Conservation (phyloP, 2,329 filamentous ascomycete species). For the Penicillium nordicum region DNA sequence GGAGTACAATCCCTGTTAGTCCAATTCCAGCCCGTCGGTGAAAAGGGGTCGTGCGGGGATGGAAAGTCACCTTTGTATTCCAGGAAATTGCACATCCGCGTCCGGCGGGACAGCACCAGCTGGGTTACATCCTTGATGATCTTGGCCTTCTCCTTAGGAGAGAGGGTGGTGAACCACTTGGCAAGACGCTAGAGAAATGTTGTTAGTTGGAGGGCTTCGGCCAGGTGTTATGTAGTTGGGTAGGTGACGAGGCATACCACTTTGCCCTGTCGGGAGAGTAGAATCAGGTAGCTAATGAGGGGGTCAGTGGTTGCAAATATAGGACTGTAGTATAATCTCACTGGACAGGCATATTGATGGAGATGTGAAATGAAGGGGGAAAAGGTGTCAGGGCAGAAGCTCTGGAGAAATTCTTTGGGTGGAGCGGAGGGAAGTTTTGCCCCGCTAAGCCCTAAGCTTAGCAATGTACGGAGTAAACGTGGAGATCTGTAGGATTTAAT, state of each 20-base stretch:
- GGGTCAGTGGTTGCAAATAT: slow-evolving; percentile 7
- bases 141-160: slow-evolving; percentile 98
- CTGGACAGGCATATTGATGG: slow-evolving; percentile 35
- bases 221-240: slow-evolving; percentile 27
- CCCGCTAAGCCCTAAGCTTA: slow-evolving; percentile 25
- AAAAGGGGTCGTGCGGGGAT: slow-evolving; percentile 4
- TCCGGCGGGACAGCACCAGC: slow-evolving; percentile 89
- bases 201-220: slow-evolving; percentile 26
- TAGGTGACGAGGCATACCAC: slow-evolving; percentile 67
- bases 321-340: slow-evolving; percentile 18
- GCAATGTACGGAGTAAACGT: slow-evolving; percentile 1
- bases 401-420: slow-evolving; percentile 28
- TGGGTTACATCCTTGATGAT: slow-evolving; percentile 99
- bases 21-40: background rate
- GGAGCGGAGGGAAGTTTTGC: slow-evolving; percentile 23
- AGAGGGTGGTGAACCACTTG: slow-evolving; percentile 98
- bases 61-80: slow-evolving; percentile 82
- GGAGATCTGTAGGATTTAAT: background rate
- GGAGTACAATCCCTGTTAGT: background rate
- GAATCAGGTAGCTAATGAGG: slow-evolving; percentile 80
- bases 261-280: slow-evolving; percentile 97
- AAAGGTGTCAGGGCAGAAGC: slow-evolving; percentile 21
- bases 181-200: slow-evolving; percentile 72
- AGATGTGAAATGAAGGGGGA: slow-evolving; percentile 14
- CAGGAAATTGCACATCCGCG: slow-evolving; percentile 99